These are phyloP conservation scores for Paracoccidioides lutzii DNA, from an alignment of 2,329 filamentous ascomycete species.

Conservation along the genomic window DNA sequence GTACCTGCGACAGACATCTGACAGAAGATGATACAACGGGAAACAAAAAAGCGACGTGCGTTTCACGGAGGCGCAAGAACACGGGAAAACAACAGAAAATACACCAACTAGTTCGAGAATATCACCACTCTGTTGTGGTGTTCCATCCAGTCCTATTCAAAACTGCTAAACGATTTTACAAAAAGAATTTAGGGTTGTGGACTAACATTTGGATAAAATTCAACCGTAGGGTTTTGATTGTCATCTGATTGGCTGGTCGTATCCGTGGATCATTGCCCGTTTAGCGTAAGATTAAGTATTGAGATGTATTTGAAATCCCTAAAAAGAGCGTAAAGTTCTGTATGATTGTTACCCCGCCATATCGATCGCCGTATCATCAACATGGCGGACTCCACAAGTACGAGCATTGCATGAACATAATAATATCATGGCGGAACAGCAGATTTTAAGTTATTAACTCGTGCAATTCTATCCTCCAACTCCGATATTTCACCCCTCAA, in stretches of 20 bases:
- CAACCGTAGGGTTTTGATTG: no score
- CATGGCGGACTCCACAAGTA: background rate
- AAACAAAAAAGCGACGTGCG: no score
- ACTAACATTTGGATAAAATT: no score
- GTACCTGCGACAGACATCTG: no score
- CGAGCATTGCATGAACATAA: background rate
- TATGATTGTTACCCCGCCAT: background rate
- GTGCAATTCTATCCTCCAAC: no score
- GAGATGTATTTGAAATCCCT: background rate
- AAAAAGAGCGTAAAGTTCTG: background rate
- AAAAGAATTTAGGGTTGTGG: no score
- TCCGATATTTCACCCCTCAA: background rate
- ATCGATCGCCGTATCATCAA: background rate
- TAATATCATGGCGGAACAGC: background rate
- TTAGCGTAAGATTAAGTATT: background rate
- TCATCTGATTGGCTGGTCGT: background rate
- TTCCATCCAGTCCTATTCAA: background rate
- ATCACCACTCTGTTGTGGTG: no score
- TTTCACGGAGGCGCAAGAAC: no score
- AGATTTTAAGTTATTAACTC: background rate
- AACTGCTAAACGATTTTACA: background rate
- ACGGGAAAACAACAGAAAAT: no score
- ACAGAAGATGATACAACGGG: no score
- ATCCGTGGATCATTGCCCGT: background rate
- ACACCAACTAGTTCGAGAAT: no score